Evolutionary conservation across 202 grass and related monocot genomes (phyloP).

Genomic region (Brachypodium distachyon): DNA sequence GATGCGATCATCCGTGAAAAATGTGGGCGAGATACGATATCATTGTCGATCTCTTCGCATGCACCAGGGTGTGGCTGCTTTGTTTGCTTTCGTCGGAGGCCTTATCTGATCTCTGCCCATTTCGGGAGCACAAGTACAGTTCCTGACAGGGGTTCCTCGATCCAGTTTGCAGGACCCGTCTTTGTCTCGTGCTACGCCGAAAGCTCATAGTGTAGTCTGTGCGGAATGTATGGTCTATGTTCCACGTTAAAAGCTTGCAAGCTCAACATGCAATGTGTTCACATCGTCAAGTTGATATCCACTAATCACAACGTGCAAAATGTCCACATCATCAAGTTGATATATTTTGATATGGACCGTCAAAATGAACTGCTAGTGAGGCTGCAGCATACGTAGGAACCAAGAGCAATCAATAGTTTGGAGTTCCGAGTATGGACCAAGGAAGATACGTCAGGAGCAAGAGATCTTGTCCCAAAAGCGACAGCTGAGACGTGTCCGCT

Average conservation of each 20-base stretch:
- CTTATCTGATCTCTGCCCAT: not conserved
- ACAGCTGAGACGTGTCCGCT: not conserved
- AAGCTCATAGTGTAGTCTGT: not conserved
- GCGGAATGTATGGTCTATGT: no score
- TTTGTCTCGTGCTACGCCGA: not conserved
- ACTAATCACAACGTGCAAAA: no score
- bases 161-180: not conserved
- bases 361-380: no score
- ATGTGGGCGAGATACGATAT: not conserved
- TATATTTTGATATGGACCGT: no score
- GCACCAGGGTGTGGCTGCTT: not conserved
- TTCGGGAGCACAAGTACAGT: not conserved
- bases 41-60: not conserved
- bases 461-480: slow-evolving; percentile 11
- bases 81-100: not conserved
- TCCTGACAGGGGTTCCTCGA: not conserved
- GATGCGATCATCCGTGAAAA: not conserved
- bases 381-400: no score
- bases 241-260: no score
- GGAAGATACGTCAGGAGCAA: slow-evolving; percentile 17
- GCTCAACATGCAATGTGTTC: no score
- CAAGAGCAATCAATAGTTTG: no score
- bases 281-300: no score
- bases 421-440: no score
- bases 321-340: no score